phyloP scores from a whole-genome alignment of 345 rosid genomes.

The Ceriops decandra region DNA sequence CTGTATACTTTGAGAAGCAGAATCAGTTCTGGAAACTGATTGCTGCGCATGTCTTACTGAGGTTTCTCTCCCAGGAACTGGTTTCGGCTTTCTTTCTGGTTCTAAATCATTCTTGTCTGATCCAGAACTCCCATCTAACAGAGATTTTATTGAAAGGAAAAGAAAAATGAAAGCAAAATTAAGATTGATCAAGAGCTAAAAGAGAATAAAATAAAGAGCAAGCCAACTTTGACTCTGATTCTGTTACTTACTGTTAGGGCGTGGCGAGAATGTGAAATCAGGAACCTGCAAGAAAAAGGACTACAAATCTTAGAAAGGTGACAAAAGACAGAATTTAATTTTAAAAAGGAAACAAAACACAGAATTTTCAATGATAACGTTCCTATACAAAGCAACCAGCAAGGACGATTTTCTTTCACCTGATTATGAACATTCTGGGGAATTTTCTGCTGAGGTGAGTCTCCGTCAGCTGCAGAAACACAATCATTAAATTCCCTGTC shows the following conservation, averaged over 20 bases:
- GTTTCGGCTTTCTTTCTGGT: constrained; percentile 65
- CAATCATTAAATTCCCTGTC: constrained; percentile 8
- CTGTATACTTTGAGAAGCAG: constrained; percentile 52
- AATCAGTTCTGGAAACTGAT: constrained; percentile 31
- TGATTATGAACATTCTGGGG: constrained; percentile 66
- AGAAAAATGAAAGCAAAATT: background rate
- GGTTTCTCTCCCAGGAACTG: constrained; percentile 48
- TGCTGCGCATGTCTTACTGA: constrained; percentile 45
- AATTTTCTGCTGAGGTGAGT: constrained; percentile 77
- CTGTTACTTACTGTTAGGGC: constrained; percentile 58
- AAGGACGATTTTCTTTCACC: constrained; percentile 42
- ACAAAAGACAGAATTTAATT: too few species aligned
- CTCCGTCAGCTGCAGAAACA: constrained; percentile 62
- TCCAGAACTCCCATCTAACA: constrained; percentile 66
- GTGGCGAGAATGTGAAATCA: constrained; percentile 62
- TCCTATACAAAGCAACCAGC: constrained; percentile 15
- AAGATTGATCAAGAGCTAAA: constrained; percentile 14
- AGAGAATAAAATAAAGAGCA: constrained; percentile 13
- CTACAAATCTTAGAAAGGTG: constrained; percentile 36
- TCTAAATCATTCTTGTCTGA: constrained; percentile 65
- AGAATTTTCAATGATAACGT: constrained; percentile 22
- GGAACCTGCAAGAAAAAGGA: constrained; percentile 51
- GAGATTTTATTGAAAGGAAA: constrained; percentile 5
- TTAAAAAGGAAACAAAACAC: constrained; percentile 12
- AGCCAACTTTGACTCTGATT: constrained; percentile 40